Percentiles rank a stretch among this genome's conserved stretches.
These are phyloP conservation scores for Starmera caribaea DNA, from an alignment of 805 yeast species.

Conservation along the genomic window DNA sequence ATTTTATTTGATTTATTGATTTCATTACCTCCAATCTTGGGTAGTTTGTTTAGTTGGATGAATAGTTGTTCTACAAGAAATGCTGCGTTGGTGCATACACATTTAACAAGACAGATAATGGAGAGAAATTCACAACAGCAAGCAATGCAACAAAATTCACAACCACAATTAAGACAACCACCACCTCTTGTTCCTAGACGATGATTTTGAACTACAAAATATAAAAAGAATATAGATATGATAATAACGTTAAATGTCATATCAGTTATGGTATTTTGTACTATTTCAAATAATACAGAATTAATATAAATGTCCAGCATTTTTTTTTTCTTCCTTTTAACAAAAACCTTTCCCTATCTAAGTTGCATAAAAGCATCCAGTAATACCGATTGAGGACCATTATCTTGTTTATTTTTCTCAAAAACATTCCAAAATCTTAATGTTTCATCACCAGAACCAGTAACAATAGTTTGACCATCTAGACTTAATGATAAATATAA, in stretches of 20 bases:
- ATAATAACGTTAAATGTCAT: too few relatives aligned
- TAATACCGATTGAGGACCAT: conserved; percentile 51
- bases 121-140: too few relatives aligned
- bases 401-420: conserved; percentile 58
- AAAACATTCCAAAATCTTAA: conserved; percentile 92
- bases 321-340: too few relatives aligned
- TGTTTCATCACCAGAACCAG: conserved; percentile 99
- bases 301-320: too few relatives aligned
- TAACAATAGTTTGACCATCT: conserved; percentile 92
- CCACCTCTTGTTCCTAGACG: too few relatives aligned
- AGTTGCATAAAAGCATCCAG: conserved; percentile 70
- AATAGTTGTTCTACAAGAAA: conserved; percentile 84
- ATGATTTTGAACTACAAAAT: too few relatives aligned
- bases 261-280: too few relatives aligned
- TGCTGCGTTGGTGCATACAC: conserved; percentile 64
- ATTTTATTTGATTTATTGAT: conserved; percentile 66
- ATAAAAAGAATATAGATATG: too few relatives aligned
- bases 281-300: too few relatives aligned
- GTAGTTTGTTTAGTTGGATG: conserved; percentile 70
- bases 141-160: too few relatives aligned
- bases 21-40: conserved; percentile 72
- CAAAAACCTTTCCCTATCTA: conserved; percentile 25
- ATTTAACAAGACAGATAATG: too few relatives aligned
- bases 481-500: conserved; percentile 84
- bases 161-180: too few relatives aligned